These are phyloP conservation scores for Saccharomyces uvarum DNA, from an alignment of 1,139 yeast genomes.

Conservation along the genomic window DNA sequence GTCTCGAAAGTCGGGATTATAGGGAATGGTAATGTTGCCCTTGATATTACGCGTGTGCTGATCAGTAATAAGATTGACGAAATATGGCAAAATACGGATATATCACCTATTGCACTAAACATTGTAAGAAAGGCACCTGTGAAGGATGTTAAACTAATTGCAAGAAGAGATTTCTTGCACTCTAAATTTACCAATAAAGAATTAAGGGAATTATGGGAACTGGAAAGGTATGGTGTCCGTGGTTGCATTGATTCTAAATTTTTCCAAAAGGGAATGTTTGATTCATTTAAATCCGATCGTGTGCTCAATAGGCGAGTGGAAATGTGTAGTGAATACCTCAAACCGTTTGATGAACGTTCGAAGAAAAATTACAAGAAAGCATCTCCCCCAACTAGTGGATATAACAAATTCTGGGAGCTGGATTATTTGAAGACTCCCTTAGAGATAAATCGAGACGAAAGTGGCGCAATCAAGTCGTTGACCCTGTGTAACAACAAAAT, in stretches of 20 bases:
- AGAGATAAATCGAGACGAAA: conserved; percentile 38
- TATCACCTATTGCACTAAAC: conserved; percentile 53
- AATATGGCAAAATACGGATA: conserved; percentile 63
- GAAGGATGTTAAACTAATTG: conserved; percentile 62
- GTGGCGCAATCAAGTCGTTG: conserved; percentile 36
- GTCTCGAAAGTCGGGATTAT: conserved; percentile 66
- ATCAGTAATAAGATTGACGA: conserved; percentile 49
- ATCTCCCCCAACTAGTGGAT: conserved; percentile 17
- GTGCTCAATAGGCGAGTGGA: conserved; percentile 62
- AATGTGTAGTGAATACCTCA: conserved; percentile 50
- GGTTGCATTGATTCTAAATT: conserved; percentile 49
- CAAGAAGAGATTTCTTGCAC: conserved; percentile 74
- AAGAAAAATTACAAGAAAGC: conserved; percentile 26
- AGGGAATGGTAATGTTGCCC: conserved; percentile 98
- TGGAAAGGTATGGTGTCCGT: conserved; percentile 45
- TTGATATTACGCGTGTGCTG: conserved; percentile 79
- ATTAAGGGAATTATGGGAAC: conserved; percentile 69
- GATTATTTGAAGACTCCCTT: conserved; percentile 65
- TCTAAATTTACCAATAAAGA: conserved; percentile 93
- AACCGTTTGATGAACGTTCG: conserved; percentile 26
- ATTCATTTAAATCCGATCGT: conserved; percentile 44
- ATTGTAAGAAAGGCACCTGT: conserved; percentile 47
- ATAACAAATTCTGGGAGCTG: conserved; percentile 54
- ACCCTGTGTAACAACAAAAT: conserved; percentile 28
- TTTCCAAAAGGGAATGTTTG: conserved; percentile 38